These are phyloP conservation scores for Ustilago trichophora DNA, from an alignment of 1,284 basidiomycete genomes.

Conservation along the genomic window DNA sequence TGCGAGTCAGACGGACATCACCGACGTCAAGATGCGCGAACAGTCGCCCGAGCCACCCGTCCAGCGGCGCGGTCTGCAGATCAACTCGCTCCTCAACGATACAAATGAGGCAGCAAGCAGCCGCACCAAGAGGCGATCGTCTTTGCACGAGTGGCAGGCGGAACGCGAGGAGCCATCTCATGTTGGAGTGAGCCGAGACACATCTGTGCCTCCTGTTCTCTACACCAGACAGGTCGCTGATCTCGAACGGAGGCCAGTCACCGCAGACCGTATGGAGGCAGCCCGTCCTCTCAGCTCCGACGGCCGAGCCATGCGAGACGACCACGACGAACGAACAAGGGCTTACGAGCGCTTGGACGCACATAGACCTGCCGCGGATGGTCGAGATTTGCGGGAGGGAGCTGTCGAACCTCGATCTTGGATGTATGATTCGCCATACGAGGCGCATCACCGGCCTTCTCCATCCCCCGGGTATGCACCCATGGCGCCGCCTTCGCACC, in stretches of 20 bases:
- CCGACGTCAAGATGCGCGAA: slow-evolving; percentile 24
- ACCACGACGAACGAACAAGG: slow-evolving; percentile 8
- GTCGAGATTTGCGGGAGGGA: slow-evolving; percentile 14
- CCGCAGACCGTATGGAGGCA: slow-evolving; percentile 18
- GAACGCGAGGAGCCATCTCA: slow-evolving; percentile 6
- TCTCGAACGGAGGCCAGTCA: slow-evolving; percentile 17
- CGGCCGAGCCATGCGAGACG: slow-evolving; percentile 4
- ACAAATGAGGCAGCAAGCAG: slow-evolving; percentile 15
- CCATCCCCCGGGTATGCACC: slow-evolving; percentile 22
- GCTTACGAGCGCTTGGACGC: slow-evolving; percentile 20
- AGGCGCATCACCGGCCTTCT: slow-evolving; percentile 24
- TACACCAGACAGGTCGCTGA: slow-evolving; percentile 12
- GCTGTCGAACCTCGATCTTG: slow-evolving; percentile 20
- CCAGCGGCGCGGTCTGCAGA: slow-evolving; percentile 50
- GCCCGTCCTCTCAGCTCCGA: slow-evolving; percentile 14
- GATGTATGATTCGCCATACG: slow-evolving; percentile 36
- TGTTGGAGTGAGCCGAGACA: slow-evolving; percentile 10
- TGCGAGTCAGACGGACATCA: slow-evolving; percentile 5
- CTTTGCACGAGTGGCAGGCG: slow-evolving; percentile 52
- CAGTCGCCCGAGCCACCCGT: slow-evolving; percentile 24
- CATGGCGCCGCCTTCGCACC: slow-evolving; percentile 42
- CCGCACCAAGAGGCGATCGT: slow-evolving; percentile 21
- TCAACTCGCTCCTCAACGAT: slow-evolving; percentile 57
- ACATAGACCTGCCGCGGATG: slow-evolving; percentile 11
- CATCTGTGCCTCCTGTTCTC: slow-evolving; percentile 24